Conservation (phyloP, 208 protist species). For the Wallacemonas sp. region DNA sequence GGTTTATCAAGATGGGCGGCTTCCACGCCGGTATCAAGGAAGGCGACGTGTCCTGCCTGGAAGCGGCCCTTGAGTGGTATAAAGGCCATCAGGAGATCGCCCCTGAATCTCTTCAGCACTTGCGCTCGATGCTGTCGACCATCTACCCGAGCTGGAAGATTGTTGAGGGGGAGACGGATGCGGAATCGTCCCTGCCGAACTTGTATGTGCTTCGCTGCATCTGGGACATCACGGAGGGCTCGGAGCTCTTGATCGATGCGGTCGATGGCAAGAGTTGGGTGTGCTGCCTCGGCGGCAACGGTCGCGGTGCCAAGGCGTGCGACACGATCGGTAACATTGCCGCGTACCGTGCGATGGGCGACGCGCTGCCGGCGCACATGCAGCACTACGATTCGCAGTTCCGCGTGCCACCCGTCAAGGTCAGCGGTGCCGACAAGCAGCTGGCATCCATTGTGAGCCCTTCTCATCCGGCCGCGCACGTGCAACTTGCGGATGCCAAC, state of each 20-base stretch:
- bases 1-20: slow-evolving; percentile 38
- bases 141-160: slow-evolving; percentile 15
- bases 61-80: slow-evolving; percentile 25
- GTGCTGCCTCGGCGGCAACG: slow-evolving; percentile 29
- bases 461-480: background rate
- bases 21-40: slow-evolving; percentile 6
- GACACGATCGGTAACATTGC: slow-evolving; percentile 34
- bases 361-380: slow-evolving; percentile 20
- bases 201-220: slow-evolving; percentile 25
- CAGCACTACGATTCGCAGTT: slow-evolving; percentile 10
- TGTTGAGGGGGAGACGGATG: background rate
- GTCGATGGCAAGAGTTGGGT: slow-evolving; percentile 22
- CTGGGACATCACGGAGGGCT: slow-evolving; percentile 18
- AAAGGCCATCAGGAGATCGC: slow-evolving; percentile 17
- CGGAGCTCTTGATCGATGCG: slow-evolving; percentile 20
- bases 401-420: slow-evolving; percentile 7
- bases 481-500: no score
- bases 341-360: slow-evolving; percentile 25
- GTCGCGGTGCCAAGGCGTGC: slow-evolving; percentile 25
- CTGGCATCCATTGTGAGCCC: background rate
- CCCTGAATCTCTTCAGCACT: background rate
- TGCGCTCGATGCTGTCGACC: slow-evolving; percentile 14
- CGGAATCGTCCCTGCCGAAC: background rate
- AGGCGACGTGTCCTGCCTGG: slow-evolving; percentile 1
- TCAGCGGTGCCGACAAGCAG: no score